A percentile compares a stretch with the other conserved stretches of the same genome.
Evolutionary conservation across 805 yeast genomes (phyloP).

Genomic region (Zygoascus bituminiphila): DNA sequence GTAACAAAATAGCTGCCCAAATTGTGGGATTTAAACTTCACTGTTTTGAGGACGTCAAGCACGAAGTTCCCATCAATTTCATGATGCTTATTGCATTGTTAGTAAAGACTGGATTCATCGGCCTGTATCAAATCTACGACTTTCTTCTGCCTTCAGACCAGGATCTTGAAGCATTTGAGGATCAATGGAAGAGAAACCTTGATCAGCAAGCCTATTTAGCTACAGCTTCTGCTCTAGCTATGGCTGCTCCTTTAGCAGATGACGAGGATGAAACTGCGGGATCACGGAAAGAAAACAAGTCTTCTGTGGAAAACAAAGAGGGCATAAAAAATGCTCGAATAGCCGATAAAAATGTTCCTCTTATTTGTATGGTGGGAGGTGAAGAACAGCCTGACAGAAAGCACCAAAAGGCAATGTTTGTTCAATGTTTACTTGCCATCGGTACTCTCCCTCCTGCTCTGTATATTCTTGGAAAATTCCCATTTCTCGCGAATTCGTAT

Average conservation of each 20-base stretch:
- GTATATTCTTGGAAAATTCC: constrained; percentile 50
- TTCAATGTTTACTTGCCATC: constrained; percentile 45
- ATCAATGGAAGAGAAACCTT: constrained; percentile 37
- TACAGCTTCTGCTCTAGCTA: constrained; percentile 68
- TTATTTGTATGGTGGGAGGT: background rate
- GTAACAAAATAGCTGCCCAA: constrained; percentile 47
- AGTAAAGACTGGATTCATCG: constrained; percentile 57
- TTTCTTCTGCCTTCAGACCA: constrained; percentile 47
- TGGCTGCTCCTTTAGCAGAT: constrained; percentile 74
- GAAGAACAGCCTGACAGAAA: background rate
- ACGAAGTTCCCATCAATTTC: constrained; percentile 32
- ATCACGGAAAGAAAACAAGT: background rate
- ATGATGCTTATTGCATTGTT: constrained; percentile 45
- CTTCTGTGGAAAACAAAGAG: too few relatives aligned
- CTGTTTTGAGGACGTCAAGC: constrained; percentile 10
- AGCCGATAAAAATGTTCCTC: background rate
- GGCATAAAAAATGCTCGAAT: background rate
- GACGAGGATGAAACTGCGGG: constrained; percentile 46
- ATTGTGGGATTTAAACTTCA: constrained; percentile 42
- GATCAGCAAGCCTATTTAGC: constrained; percentile 54
- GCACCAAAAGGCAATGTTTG: constrained; percentile 37
- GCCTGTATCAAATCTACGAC: constrained; percentile 52
- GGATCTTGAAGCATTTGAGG: constrained; percentile 38
- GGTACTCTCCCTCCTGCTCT: constrained; percentile 60
- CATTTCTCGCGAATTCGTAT: constrained; percentile 50